Evolutionary conservation across 441 rosid species (phyloP).

Genomic region (Sinapis alba): DNA sequence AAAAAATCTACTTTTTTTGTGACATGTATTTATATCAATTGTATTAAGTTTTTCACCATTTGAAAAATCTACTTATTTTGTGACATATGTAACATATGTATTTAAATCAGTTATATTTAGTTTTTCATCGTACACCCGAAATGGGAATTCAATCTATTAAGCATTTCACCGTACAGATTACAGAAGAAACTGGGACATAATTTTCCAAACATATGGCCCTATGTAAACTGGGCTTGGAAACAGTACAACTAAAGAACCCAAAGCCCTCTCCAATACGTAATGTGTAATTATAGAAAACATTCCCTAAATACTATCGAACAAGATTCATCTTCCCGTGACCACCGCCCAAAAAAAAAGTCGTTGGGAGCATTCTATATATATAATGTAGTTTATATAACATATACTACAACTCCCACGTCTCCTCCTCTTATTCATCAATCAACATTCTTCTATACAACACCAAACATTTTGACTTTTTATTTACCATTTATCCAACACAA

Average conservation of each 20-base stretch:
- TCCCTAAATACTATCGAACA: background rate
- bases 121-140: too few relatives aligned
- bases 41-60: too few relatives aligned
- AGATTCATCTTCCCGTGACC: slow-evolving; percentile 1
- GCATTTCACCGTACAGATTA: background rate
- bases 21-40: too few relatives aligned
- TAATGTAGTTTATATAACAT: background rate
- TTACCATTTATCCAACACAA: background rate
- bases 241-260: background rate
- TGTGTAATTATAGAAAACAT: background rate
- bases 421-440: slow-evolving; percentile 3
- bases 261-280: background rate
- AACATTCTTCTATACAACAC: background rate
- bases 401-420: slow-evolving; percentile 22
- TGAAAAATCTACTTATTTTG: too few relatives aligned
- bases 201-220: background rate
- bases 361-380: slow-evolving; percentile 6
- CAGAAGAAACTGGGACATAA: background rate
- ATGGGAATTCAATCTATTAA: too few relatives aligned
- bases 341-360: slow-evolving; percentile 8
- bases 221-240: background rate
- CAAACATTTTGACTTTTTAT: slow-evolving; percentile 1
- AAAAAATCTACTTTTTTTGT: too few relatives aligned
- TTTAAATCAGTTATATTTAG: too few relatives aligned
- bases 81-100: too few relatives aligned